Conservation (phyloP, 352 stramenopile genomes). For the Globisporangium radiosum region DNA sequence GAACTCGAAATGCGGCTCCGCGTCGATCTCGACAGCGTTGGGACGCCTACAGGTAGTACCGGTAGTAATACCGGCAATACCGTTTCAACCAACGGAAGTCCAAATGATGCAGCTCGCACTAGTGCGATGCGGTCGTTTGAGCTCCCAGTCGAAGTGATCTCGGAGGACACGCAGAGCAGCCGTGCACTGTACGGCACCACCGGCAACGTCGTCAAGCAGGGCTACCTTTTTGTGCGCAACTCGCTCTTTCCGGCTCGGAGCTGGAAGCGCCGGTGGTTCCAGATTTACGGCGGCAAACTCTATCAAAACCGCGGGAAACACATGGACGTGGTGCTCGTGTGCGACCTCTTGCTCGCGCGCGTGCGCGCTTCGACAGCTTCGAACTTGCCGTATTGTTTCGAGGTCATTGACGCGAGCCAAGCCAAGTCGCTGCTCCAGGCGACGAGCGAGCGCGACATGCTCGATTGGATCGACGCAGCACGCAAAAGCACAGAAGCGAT, state of each 20-base stretch:
- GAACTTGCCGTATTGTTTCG: conserved; percentile 68
- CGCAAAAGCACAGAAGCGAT: conserved; percentile 76
- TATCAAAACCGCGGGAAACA: conserved; percentile 79
- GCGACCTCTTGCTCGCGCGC: conserved; percentile 74
- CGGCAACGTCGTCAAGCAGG: conserved; percentile 61
- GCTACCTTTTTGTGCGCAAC: conserved; percentile 83
- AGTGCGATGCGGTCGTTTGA: conserved; percentile 34
- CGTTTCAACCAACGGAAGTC: too few species aligned
- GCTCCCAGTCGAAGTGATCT: conserved; percentile 76
- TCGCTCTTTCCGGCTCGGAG: conserved; percentile 74
- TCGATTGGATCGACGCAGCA: conserved; percentile 78
- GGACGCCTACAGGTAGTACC: background rate
- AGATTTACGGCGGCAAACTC: conserved; percentile 82
- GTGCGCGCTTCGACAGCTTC: conserved; percentile 52
- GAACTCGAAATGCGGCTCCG: conserved; percentile 47
- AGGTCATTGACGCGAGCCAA: conserved; percentile 79
- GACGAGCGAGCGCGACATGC: conserved; percentile 62
- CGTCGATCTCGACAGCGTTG: conserved; percentile 32
- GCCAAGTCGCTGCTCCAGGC: conserved; percentile 74
- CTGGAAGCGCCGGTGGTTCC: conserved; percentile 85
- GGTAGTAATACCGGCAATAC: too few species aligned
- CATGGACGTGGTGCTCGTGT: conserved; percentile 71
- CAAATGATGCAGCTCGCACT: background rate
- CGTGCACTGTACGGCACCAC: conserved; percentile 25
- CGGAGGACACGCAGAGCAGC: conserved; percentile 50